Conservation (phyloP, 108 stramenopile genomes). For the Seminavis robusta region DNA sequence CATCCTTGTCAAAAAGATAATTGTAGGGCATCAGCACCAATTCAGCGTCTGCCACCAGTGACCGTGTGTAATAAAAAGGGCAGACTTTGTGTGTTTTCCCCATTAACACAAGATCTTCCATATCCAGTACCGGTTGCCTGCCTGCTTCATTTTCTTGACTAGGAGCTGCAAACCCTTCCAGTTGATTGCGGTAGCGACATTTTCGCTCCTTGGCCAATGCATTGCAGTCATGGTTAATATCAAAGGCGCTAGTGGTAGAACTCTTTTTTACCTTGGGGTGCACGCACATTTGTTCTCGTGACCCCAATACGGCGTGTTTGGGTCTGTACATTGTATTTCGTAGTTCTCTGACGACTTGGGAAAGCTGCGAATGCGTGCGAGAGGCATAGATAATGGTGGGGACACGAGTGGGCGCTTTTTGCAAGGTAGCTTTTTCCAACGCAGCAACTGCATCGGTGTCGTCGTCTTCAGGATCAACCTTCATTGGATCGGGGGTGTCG, state of each 20-base stretch:
- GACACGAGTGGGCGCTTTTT: conserved; percentile 12
- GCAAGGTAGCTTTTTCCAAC: neutral
- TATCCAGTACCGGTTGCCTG: conserved; percentile 85
- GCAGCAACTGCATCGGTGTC: conserved; percentile 7
- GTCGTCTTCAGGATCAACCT: too few species aligned
- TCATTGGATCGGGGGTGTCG: too few species aligned
- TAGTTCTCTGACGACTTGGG: conserved; percentile 94
- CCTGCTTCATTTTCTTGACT: conserved; percentile 24
- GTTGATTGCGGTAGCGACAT: conserved; percentile 69
- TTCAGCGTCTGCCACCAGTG: conserved; percentile 75
- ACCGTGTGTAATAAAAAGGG: conserved; percentile 92
- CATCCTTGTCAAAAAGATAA: conserved; percentile 94
- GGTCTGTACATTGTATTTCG: conserved; percentile 92
- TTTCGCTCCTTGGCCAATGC: conserved; percentile 77
- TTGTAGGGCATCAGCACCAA: conserved; percentile 97
- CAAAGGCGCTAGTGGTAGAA: conserved; percentile 32
- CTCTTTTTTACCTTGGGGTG: conserved; percentile 85
- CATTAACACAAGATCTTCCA: conserved; percentile 90
- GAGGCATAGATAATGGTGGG: conserved; percentile 95
- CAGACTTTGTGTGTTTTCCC: conserved; percentile 82
- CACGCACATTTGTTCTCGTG: conserved; percentile 96
- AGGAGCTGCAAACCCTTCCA: conserved; percentile 56
- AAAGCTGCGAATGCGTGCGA: conserved; percentile 95
- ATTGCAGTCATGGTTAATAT: conserved; percentile 83
- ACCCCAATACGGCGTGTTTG: conserved; percentile 88